Evolutionary conservation across 2,329 filamentous ascomycete genomes (phyloP), one percentile per base, ranked within the genome.

Genomic region (Calonectria naviculata): DNA sequence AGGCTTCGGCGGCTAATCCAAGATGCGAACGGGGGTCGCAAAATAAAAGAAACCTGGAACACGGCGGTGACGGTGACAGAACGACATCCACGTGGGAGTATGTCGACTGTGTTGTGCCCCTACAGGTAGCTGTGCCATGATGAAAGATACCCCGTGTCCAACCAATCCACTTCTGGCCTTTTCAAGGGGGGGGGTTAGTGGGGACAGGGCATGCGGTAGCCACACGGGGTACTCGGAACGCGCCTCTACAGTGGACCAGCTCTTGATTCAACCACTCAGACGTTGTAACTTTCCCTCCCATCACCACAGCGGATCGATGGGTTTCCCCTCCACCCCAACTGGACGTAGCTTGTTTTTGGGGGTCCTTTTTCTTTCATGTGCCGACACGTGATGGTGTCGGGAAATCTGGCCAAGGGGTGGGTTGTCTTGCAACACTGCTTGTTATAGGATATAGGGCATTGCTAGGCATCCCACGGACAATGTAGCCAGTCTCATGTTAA

Each of bases 1-100:
- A 28, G 44, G 2, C 17, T 41, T 19, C 29, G 62, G 41, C 26
- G 46, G 54, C 26, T 21, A 58, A 28, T 31, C 15, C 2, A 44
- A 28, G 36, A 24, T 21, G 62, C 21, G 28, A 28, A 29, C 17
- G 9, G 13, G 31, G 66, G 31, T 56, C 29, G 36, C 24, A 44
- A 70, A 46, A 52, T 31, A 46, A 42, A 31, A 58, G 24, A 54
- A 65, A 24, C 19, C 34, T 38, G 34, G 24, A 49, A 60, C 21
- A 60, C 68, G 38, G 68, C 63, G 56, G 54, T 70, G 68, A 66
- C 68, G 46, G 58, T 41, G 56, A 52, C 63, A 44, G 42, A n/a
- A 56, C 21, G 29, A 34, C 38, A 62, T 70, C 54, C 68, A 70
- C 68, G 68, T 70, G 68, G 67, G 68, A 70, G 46, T 47, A 46